Conservation (phyloP, 352 stramenopile genomes). For the Phytophthora podocarpi region DNA sequence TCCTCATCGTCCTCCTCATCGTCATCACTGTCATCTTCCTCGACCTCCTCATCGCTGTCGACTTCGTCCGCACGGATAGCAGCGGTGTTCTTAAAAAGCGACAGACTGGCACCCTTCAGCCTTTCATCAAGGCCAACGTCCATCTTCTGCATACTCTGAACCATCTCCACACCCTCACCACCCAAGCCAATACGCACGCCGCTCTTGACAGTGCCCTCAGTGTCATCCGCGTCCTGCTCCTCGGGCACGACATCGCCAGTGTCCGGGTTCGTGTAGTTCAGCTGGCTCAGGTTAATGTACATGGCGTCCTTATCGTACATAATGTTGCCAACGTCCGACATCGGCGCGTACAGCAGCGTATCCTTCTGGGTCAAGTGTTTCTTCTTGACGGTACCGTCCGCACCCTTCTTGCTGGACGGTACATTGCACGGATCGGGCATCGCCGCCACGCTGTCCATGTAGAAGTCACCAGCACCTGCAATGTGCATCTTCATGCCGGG, state of each 20-base stretch:
- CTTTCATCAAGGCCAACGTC: slow-evolving; percentile 94
- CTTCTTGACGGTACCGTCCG: slow-evolving; percentile 71
- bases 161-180: slow-evolving; percentile 92
- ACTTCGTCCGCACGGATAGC: slow-evolving; percentile 84
- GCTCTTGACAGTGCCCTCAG: slow-evolving; percentile 5
- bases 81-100: slow-evolving; percentile 95
- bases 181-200: slow-evolving; percentile 47
- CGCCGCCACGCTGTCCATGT: slow-evolving; percentile 93
- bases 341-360: slow-evolving; percentile 86
- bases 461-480: slow-evolving; percentile 98
- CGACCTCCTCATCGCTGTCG: slow-evolving; percentile 64
- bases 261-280: slow-evolving; percentile 96
- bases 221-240: slow-evolving; percentile 54
- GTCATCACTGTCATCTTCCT: slow-evolving; percentile 48
- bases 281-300: slow-evolving; percentile 97
- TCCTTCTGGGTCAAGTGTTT: slow-evolving; percentile 95
- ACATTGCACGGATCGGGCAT: slow-evolving; percentile 98
- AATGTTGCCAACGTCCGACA: slow-evolving; percentile 97
- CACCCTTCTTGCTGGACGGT: slow-evolving; percentile 59
- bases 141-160: slow-evolving; percentile 95
- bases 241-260: slow-evolving; percentile 68
- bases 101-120: slow-evolving; percentile 92
- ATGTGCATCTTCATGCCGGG: slow-evolving; percentile 97
- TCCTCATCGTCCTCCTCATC: slow-evolving; percentile 65
- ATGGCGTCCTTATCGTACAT: slow-evolving; percentile 99